phyloP scores from a whole-genome alignment of 2,329 filamentous ascomycete species.

The Ramularia collo-cygni region DNA sequence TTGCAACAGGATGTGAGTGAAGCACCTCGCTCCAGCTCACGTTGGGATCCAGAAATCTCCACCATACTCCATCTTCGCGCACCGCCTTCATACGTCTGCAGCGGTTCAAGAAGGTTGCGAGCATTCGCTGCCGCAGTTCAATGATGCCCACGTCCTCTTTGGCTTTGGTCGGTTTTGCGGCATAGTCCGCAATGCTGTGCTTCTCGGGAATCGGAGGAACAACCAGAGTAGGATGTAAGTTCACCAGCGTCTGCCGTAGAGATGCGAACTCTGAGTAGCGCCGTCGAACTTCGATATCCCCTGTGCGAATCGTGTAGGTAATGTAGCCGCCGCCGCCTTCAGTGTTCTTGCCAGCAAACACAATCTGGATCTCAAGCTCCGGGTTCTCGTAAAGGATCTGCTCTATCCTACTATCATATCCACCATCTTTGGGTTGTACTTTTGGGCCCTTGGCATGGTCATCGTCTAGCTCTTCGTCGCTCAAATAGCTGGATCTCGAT shows the following conservation, averaged over 20 bases:
- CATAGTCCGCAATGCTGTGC: slow-evolving; percentile 97
- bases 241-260: slow-evolving; percentile 77
- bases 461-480: slow-evolving; percentile 53
- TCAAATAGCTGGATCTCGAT: slow-evolving; percentile 47
- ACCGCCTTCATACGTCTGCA: slow-evolving; percentile 91
- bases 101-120: slow-evolving; percentile 89
- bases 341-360: slow-evolving; percentile 87
- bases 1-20: slow-evolving; percentile 80
- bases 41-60: slow-evolving; percentile 95
- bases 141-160: slow-evolving; percentile 98
- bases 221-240: slow-evolving; percentile 88
- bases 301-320: slow-evolving; percentile 93
- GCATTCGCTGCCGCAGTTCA: slow-evolving; percentile 91
- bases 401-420: slow-evolving; percentile 91
- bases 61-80: slow-evolving; percentile 89
- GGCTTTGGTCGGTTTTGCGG: slow-evolving; percentile 92
- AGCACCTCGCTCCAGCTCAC: slow-evolving; percentile 97
- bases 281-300: slow-evolving; percentile 87
- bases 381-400: slow-evolving; percentile 96
- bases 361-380: slow-evolving; percentile 82
- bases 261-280: slow-evolving; percentile 97
- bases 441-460: slow-evolving; percentile 40
- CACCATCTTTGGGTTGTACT: slow-evolving; percentile 63
- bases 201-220: slow-evolving; percentile 98
- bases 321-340: slow-evolving; percentile 92